Conservation (phyloP, 257 asterid genomes). For the Salvia splendens region DNA sequence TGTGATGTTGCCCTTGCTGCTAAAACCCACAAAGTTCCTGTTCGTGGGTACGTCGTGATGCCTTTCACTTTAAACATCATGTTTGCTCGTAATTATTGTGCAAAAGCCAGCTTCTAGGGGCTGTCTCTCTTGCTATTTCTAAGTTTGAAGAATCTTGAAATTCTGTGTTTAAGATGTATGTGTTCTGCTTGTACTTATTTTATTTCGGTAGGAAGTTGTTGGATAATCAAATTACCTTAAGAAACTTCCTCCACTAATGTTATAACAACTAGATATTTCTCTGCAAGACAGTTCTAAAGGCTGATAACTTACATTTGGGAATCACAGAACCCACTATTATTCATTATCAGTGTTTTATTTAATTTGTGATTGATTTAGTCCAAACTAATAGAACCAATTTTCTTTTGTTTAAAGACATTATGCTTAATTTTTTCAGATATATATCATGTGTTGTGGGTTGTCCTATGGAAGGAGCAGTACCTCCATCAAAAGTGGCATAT, state of each 20-base stretch:
- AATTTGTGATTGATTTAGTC: conserved; percentile 15
- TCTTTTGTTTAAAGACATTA: conserved; percentile 19
- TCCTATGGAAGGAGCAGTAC: conserved; percentile 88
- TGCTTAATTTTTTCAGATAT: conserved; percentile 56
- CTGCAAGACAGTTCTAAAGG: conserved; percentile 1
- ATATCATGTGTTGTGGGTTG: conserved; percentile 95
- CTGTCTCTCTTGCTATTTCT: background rate
- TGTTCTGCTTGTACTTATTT: background rate
- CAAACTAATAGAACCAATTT: conserved; percentile 15
- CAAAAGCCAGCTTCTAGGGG: background rate
- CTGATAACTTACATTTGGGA: background rate
- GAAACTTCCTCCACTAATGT: background rate
- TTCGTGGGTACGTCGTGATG: conserved; percentile 72
- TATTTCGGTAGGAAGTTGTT: background rate
- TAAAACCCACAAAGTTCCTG: conserved; percentile 55
- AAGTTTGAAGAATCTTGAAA: background rate
- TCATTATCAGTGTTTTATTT: conserved; percentile 24
- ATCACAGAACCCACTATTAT: background rate
- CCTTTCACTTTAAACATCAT: background rate
- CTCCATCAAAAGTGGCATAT: conserved; percentile 77
- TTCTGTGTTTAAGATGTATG: background rate
- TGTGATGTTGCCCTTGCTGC: conserved; percentile 81
- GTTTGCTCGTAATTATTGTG: background rate
- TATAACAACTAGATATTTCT: background rate
- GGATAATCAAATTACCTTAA: background rate